These are phyloP conservation scores for Polytrichum formosum DNA, from an alignment of 225 moss, liverwort and hornwort species.

Conservation along the genomic window DNA sequence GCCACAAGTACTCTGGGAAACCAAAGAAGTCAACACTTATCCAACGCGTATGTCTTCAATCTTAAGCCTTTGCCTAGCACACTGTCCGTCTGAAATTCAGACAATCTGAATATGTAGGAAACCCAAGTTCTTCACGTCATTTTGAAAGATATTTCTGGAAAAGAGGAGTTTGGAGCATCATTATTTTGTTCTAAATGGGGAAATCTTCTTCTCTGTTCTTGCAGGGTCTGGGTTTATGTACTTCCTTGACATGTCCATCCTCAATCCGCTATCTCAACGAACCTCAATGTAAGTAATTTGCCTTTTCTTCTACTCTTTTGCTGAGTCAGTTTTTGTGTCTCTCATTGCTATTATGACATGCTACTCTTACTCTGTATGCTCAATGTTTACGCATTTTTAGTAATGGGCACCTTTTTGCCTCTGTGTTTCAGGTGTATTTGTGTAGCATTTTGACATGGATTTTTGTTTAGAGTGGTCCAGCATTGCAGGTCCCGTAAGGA, in stretches of 20 bases:
- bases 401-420: too few relatives aligned
- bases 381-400: too few relatives aligned
- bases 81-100: background rate
- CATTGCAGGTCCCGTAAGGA: conserved; percentile 15
- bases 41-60: conserved; percentile 54
- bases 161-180: background rate
- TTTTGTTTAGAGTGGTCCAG: conserved; percentile 27
- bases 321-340: too few relatives aligned
- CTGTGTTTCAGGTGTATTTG: background rate
- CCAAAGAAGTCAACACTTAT: conserved; percentile 94
- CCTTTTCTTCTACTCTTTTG: background rate
- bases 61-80: background rate
- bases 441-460: conserved; percentile 11
- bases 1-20: conserved; percentile 90
- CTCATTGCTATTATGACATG: too few relatives aligned
- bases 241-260: conserved; percentile 92
- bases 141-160: too few relatives aligned
- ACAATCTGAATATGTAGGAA: too few relatives aligned
- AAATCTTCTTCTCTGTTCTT: background rate
- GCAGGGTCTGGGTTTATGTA: conserved; percentile 97
- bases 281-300: conserved; percentile 71
- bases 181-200: conserved; percentile 12
- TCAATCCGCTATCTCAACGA: conserved; percentile 97
- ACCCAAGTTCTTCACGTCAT: too few relatives aligned
- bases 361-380: too few relatives aligned